A percentile compares a stretch with the other conserved stretches of the same genome.
Conservation (phyloP, 2,329 filamentous ascomycete species). For the Talaromyces sp. region DNA sequence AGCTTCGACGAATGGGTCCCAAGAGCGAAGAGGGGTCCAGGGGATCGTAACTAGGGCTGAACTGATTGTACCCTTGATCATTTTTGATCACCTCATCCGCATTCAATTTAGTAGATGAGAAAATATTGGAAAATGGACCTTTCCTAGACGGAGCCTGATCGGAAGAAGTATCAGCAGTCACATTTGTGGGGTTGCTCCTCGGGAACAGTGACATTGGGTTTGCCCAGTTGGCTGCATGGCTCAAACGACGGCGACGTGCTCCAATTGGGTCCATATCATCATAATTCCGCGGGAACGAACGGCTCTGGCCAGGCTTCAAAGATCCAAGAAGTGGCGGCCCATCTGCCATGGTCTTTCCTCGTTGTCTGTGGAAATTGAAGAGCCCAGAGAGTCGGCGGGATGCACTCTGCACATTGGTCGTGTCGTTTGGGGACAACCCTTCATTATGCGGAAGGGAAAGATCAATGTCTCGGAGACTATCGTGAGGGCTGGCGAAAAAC, state of each 20-base stretch:
- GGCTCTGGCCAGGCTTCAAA: slow-evolving; percentile 57
- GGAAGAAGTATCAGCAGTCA: slow-evolving; percentile 39
- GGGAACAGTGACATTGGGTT: slow-evolving; percentile 47
- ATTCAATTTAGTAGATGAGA: slow-evolving; percentile 36
- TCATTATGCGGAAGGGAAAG: slow-evolving; percentile 21
- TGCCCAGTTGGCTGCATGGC: slow-evolving; percentile 54
- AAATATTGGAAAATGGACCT: slow-evolving; percentile 40
- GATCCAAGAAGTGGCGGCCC: slow-evolving; percentile 55
- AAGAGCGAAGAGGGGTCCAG: slow-evolving; percentile 43
- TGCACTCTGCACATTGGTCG: slow-evolving; percentile 41
- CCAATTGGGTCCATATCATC: slow-evolving; percentile 50
- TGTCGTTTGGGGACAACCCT: slow-evolving; percentile 19
- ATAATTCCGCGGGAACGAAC: slow-evolving; percentile 57
- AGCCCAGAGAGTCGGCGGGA: slow-evolving; percentile 54
- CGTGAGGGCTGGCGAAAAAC: slow-evolving; percentile 44
- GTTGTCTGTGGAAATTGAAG: slow-evolving; percentile 55
- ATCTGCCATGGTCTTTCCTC: slow-evolving; percentile 57
- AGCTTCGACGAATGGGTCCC: slow-evolving; percentile 38
- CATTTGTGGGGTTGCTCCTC: slow-evolving; percentile 39
- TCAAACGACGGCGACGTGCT: slow-evolving; percentile 50
- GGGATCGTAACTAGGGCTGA: slow-evolving; percentile 43
- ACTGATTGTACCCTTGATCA: slow-evolving; percentile 42
- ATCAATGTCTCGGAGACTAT: slow-evolving; percentile 35
- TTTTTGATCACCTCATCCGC: slow-evolving; percentile 26
- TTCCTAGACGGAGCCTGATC: slow-evolving; percentile 36